These are phyloP conservation scores for Coprinellus micaceus DNA, from an alignment of 768 basidiomycete species.

Conservation along the genomic window DNA sequence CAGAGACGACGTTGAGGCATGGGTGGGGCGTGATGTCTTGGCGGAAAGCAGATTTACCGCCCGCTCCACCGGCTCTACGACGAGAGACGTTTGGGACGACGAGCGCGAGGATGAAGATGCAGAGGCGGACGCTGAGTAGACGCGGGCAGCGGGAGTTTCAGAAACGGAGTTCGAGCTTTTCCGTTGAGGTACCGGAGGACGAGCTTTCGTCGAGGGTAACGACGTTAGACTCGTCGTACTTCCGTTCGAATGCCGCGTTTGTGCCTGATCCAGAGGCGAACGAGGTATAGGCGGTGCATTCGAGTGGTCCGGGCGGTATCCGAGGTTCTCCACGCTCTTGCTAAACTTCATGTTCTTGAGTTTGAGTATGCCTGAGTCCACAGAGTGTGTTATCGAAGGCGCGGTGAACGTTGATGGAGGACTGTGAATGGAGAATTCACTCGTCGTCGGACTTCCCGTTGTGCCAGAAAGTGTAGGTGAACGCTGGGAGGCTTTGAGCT, in stretches of 20 bases:
- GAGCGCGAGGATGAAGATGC: too few species aligned
- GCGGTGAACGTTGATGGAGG: constrained; percentile 25
- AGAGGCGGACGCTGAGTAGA: constrained; percentile 1
- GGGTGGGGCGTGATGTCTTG: constrained; percentile 15
- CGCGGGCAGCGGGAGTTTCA: constrained; percentile 3
- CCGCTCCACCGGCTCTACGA: constrained; percentile 1
- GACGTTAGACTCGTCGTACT: constrained; percentile 34
- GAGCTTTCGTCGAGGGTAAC: constrained; percentile 14
- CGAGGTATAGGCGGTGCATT: constrained; percentile 25
- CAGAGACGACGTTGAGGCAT: neutral
- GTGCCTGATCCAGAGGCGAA: constrained; percentile 32
- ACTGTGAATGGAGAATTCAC: constrained; percentile 37
- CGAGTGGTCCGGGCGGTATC: constrained; percentile 22
- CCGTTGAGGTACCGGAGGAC: constrained; percentile 13
- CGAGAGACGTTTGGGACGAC: neutral
- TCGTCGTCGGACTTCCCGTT: constrained; percentile 44
- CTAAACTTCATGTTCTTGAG: constrained; percentile 49
- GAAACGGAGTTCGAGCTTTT: constrained; percentile 12
- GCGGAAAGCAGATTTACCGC: constrained; percentile 2
- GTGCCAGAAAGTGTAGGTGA: constrained; percentile 34
- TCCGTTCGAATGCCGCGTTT: constrained; percentile 34
- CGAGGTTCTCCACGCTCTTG: constrained; percentile 63
- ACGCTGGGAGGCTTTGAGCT: constrained; percentile 43
- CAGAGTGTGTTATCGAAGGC: constrained; percentile 26
- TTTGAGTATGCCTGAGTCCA: constrained; percentile 37